Conservation (phyloP, 2,329 filamentous ascomycete species). For the Diaporthe caulivora region DNA sequence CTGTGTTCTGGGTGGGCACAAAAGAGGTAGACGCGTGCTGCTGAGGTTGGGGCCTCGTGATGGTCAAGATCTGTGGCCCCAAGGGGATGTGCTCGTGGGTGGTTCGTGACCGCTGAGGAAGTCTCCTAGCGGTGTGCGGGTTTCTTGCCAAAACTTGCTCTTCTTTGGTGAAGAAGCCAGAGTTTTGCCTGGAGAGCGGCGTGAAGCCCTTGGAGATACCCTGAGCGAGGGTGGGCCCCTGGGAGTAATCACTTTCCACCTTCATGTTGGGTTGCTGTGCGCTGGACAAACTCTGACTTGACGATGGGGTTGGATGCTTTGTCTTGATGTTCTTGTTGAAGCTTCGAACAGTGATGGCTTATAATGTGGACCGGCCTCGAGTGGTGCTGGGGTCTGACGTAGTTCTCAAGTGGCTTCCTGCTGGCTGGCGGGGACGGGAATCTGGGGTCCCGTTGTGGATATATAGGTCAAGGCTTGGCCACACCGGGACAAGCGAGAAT, state of each 20-base stretch:
- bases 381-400: conserved; percentile 8
- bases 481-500: conserved; percentile 23
- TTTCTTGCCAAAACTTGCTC: conserved; percentile 56
- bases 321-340: background rate
- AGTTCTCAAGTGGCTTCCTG: conserved; percentile 11
- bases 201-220: conserved; percentile 36
- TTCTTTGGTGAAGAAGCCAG: conserved; percentile 51
- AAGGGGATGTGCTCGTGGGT: conserved; percentile 38
- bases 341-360: background rate
- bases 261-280: conserved; percentile 29
- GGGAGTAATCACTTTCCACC: conserved; percentile 35
- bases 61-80: conserved; percentile 38
- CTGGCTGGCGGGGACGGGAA: conserved; percentile 28
- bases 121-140: conserved; percentile 41
- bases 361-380: conserved; percentile 3
- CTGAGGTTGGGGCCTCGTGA: conserved; percentile 33
- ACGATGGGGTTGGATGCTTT: background rate
- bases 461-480: conserved; percentile 35
- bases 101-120: conserved; percentile 40
- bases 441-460: conserved; percentile 34
- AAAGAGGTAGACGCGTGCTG: conserved; percentile 23
- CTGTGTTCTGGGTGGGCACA: conserved; percentile 2
- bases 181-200: conserved; percentile 41
- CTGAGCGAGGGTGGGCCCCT: conserved; percentile 29
- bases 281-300: background rate